These are phyloP conservation scores for Xenoacremonium recifei DNA, from an alignment of 2,329 filamentous ascomycete species.

Conservation along the genomic window DNA sequence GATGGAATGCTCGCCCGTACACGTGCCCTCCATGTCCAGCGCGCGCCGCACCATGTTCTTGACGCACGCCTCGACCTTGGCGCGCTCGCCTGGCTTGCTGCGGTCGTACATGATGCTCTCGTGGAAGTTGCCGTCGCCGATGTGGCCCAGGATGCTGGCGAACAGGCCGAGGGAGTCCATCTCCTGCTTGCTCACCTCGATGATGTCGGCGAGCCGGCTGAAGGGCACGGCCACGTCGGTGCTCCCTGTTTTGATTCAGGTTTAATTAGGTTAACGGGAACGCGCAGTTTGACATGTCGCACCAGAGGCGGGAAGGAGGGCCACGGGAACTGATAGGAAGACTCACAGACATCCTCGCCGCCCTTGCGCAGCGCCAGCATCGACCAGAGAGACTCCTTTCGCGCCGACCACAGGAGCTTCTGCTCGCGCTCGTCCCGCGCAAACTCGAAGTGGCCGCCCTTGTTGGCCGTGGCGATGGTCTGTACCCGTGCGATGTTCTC, in stretches of 20 bases:
- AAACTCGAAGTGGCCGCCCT: conserved; percentile 71
- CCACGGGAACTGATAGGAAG: neutral
- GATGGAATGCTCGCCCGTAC: conserved; percentile 84
- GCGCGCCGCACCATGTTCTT: conserved; percentile 90
- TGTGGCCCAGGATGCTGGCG: conserved; percentile 83
- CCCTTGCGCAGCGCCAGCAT: conserved; percentile 69
- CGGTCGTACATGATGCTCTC: conserved; percentile 87
- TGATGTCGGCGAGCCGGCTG: conserved; percentile 69
- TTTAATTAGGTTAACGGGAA: neutral
- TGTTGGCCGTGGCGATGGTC: conserved; percentile 62
- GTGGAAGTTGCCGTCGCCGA: conserved; percentile 95
- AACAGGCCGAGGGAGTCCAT: conserved; percentile 84
- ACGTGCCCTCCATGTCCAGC: conserved; percentile 90
- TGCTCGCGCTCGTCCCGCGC: conserved; percentile 70
- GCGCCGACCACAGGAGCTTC: conserved; percentile 73
- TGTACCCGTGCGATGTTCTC: conserved; percentile 74
- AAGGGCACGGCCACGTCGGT: conserved; percentile 85
- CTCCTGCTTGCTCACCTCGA: conserved; percentile 84
- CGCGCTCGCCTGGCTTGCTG: conserved; percentile 64
- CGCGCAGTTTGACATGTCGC: neutral
- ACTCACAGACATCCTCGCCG: conserved; percentile 70
- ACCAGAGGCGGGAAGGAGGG: neutral
- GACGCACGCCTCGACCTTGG: conserved; percentile 76
- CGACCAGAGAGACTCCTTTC: conserved; percentile 83
- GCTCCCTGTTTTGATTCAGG: conserved; percentile 58